phyloP scores from a whole-genome alignment of 1,284 basidiomycete species.

The Apiotrichum laibachii region DNA sequence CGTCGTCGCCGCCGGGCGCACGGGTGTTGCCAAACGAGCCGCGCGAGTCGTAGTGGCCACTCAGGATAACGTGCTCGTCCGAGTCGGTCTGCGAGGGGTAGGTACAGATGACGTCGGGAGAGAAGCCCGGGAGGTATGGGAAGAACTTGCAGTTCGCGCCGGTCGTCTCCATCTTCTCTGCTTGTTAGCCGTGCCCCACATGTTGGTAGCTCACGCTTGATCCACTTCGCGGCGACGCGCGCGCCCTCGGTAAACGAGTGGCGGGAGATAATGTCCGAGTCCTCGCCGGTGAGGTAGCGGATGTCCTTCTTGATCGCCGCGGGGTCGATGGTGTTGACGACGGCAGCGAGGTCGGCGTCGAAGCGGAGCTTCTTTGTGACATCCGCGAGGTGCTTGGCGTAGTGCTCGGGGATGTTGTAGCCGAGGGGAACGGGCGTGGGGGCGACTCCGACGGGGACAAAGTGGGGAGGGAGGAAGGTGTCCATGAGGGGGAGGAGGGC shows the following conservation, averaged over 20 bases:
- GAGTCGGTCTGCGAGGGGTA: constrained; percentile 52
- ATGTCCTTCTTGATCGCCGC: constrained; percentile 65
- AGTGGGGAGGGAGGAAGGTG: constrained; percentile 42
- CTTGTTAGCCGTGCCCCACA: background rate
- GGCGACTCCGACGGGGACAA: constrained; percentile 45
- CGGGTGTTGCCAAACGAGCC: constrained; percentile 74
- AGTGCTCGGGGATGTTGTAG: constrained; percentile 31
- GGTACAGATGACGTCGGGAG: constrained; percentile 75
- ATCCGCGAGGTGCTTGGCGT: constrained; percentile 42
- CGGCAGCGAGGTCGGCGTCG: constrained; percentile 12
- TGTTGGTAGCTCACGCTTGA: constrained; percentile 56
- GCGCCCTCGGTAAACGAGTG: constrained; percentile 74
- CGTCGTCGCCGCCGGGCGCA: constrained; percentile 74
- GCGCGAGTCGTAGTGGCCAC: constrained; percentile 80
- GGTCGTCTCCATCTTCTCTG: constrained; percentile 60
- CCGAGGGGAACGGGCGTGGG: constrained; percentile 15
- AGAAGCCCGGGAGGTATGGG: constrained; percentile 66
- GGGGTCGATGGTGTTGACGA: constrained; percentile 24
- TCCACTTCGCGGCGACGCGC: constrained; percentile 67
- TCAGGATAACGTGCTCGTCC: constrained; percentile 58
- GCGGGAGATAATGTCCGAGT: constrained; percentile 60
- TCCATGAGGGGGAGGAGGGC: constrained; percentile 41
- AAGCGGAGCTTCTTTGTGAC: constrained; percentile 41
- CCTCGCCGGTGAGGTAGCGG: constrained; percentile 75
- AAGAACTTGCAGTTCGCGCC: constrained; percentile 69